Base-by-base conservation (phyloP, 306 rosid genomes). In the Boehmeria nivea region DNA sequence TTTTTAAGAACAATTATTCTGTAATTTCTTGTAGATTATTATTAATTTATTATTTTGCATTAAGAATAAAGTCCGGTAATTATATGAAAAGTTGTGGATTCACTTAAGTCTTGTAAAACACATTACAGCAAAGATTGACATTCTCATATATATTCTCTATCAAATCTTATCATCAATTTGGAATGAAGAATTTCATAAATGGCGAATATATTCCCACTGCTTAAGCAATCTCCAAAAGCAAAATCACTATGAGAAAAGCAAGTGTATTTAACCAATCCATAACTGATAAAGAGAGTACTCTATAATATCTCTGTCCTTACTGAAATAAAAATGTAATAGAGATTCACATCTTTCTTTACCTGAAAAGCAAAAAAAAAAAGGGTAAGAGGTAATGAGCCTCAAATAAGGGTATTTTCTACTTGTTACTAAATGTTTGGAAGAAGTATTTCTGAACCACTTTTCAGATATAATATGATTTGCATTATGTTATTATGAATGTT, bases 141-240 rank as follows among this genome's bases (percentile, higher is more conserved):
- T 22, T 38, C 36, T 31, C 36, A 33, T 22, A 11, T 5, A 56
- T 46, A 33, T 22, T 38, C 36, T 31, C 36, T 31, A 31, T 31
- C 36, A 59, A 59, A 59, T 59, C 53, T 45, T 59, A 59, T 59
- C 54, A 59, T 54, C 46, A 36, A 36, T 17, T 13, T 14, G 34
- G 20, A 37, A 14, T 45, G 64, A 59, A 46, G 42, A 59, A 12
- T 24, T 58, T 42, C 37, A 57, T 8, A 27, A 51, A 58, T 25
- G 51, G n/a, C n/a, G 64, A 59, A 59, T 59, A 45, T 59, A 59
- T 59, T 59, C 63, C 54, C 54, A 31, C 51, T 43, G 24, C 26
- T 44, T 59, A 46, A 45, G 54, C 19, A 45, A 59, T 59, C 42
- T 31, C 54, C 43, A 59, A 59, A 57, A 59, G 64, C 54, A 59